phyloP scores from a whole-genome alignment of 1,284 basidiomycete species.

The Lentinus polychrous region DNA sequence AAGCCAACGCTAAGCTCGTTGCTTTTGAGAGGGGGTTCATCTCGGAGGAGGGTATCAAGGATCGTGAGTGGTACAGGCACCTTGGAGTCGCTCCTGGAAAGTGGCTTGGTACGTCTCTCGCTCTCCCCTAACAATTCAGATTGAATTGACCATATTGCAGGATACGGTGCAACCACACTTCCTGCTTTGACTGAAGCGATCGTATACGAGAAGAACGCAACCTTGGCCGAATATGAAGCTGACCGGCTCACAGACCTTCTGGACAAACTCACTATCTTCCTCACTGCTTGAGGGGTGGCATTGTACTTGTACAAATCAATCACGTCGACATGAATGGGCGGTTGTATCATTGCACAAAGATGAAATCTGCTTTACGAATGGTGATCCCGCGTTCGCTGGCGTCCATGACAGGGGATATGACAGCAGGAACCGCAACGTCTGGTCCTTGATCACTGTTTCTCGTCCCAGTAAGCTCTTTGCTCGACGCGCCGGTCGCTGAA shows the following conservation, averaged over 20 bases:
- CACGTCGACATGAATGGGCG: neutral
- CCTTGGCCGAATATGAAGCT: conserved; percentile 57
- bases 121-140: neutral
- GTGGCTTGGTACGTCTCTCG: conserved; percentile 63
- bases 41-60: conserved; percentile 69
- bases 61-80: conserved; percentile 81
- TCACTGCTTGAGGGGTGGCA: conserved; percentile 12
- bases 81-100: conserved; percentile 86
- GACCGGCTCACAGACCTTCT: conserved; percentile 53
- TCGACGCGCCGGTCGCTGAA: neutral
- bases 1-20: conserved; percentile 65
- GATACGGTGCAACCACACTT: conserved; percentile 83
- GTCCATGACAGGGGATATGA: conserved; percentile 3
- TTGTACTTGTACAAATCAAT: neutral
- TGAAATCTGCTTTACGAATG: neutral
- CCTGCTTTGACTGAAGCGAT: conserved; percentile 81
- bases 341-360: neutral
- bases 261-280: conserved; percentile 22
- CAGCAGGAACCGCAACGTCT: neutral
- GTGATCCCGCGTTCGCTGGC: conserved; percentile 3
- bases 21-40: conserved; percentile 85
- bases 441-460: neutral
- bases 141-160: conserved; percentile 26
- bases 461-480: neutral
- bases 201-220: conserved; percentile 59